These are phyloP conservation scores for Aquilaria agallochum DNA, from an alignment of 441 rosid genomes.

Conservation along the genomic window DNA sequence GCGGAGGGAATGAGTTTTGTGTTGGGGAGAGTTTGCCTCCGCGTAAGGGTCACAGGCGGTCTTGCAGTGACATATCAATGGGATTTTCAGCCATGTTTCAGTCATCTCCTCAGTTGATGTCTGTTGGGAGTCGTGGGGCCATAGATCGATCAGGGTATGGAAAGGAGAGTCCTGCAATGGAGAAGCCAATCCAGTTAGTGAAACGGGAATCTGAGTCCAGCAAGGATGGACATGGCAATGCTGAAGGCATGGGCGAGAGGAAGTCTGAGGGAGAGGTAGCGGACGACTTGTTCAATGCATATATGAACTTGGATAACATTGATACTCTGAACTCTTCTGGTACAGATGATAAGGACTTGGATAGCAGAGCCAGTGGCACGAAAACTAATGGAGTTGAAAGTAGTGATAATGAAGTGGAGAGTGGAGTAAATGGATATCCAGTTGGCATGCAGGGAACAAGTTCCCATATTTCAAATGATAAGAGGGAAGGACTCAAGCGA, in stretches of 20 bases:
- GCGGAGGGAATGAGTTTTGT: constrained; percentile 24
- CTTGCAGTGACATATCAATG: constrained; percentile 47
- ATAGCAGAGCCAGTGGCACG: constrained; percentile 47
- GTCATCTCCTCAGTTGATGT: constrained; percentile 36
- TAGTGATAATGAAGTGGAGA: constrained; percentile 60
- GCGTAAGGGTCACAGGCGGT: constrained; percentile 47
- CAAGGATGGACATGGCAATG: constrained; percentile 21
- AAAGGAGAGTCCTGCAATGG: constrained; percentile 18
- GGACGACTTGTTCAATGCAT: constrained; percentile 47
- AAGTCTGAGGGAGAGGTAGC: constrained; percentile 38
- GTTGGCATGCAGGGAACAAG: constrained; percentile 18
- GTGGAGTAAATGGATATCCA: constrained; percentile 27
- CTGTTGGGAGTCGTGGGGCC: constrained; percentile 21
- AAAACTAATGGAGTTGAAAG: constrained; percentile 44
- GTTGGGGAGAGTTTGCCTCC: constrained; percentile 45
- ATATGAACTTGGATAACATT: constrained; percentile 48
- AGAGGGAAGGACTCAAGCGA: constrained; percentile 46
- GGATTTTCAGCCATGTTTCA: constrained; percentile 38
- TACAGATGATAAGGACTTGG: constrained; percentile 54
- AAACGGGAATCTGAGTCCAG: constrained; percentile 39
- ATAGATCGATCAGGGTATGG: constrained; percentile 21
- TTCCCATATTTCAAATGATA: constrained; percentile 20
- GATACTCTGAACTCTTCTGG: constrained; percentile 51
- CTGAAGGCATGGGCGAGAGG: constrained; percentile 37
- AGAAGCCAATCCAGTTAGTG: constrained; percentile 41